Evolutionary conservation across 306 rosid genomes (phyloP).

Genomic region (Medicago ruthenica): DNA sequence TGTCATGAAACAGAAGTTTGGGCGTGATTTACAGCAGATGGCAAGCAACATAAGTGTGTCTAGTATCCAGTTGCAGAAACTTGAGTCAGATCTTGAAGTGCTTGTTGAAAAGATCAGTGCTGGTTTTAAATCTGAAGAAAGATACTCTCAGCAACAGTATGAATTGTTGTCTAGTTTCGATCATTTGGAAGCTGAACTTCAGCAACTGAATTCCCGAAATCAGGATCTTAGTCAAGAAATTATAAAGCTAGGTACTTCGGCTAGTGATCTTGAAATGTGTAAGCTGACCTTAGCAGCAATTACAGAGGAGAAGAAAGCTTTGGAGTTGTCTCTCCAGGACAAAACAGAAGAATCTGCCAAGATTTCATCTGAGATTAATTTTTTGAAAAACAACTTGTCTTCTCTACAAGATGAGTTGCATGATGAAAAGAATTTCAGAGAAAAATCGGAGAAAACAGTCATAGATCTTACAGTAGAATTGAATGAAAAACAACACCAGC

Average conservation of each 20-base stretch:
- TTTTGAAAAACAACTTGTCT: conserved; percentile 54
- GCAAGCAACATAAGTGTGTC: conserved; percentile 60
- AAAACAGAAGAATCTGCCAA: conserved; percentile 65
- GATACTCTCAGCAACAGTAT: conserved; percentile 59
- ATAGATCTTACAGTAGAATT: conserved; percentile 64
- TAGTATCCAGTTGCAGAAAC: conserved; percentile 62
- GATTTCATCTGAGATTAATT: conserved; percentile 59
- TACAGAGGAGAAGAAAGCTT: conserved; percentile 64
- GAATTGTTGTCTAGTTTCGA: conserved; percentile 65
- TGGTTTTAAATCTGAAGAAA: conserved; percentile 68
- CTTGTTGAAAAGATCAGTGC: conserved; percentile 58
- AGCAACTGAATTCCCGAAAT: conserved; percentile 67
- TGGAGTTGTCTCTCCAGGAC: conserved; percentile 57
- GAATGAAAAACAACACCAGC: conserved; percentile 64
- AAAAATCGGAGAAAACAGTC: conserved; percentile 60
- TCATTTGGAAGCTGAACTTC: conserved; percentile 73
- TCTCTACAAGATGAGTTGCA: conserved; percentile 57
- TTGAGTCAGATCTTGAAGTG: conserved; percentile 70
- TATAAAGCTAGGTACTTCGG: conserved; percentile 50
- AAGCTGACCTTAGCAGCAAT: conserved; percentile 57
- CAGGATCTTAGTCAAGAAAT: conserved; percentile 71
- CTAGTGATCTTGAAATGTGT: conserved; percentile 63
- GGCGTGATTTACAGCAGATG: conserved; percentile 54
- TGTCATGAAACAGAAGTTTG: conserved; percentile 68
- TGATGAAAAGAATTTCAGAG: conserved; percentile 58